Base-by-base conservation (phyloP, 768 basidiomycete genomes). In the Favolaschia claudopus region DNA sequence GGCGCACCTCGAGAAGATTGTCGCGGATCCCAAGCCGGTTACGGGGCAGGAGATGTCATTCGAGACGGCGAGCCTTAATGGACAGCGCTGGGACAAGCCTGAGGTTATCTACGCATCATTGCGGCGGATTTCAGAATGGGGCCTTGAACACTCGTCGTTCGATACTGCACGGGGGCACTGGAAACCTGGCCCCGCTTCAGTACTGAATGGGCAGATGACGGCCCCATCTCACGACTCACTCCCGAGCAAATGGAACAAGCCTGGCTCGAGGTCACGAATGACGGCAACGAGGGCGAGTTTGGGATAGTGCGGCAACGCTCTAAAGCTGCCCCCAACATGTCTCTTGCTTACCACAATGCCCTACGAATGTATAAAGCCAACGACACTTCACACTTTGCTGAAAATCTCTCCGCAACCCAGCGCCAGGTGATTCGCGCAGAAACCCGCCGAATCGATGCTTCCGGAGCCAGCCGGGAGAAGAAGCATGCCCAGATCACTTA, bases 241-340 rank as follows among this genome's bases (percentile, higher is more conserved):
- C 29, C 37, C 1, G 55, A 57, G 8, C 29, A 58, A 13, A 58
- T 58, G 6, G 48, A 54, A 17, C 40, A 25, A 0, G 56, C 62
- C 6, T 69, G 37, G 29, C 58, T 68, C 39, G 58, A 55, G 22
- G 27, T 53, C 0, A 69, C 69, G 1, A 70, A 70, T 25, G 65
- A 70, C 27, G 58, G 42, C 4, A 64, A 64, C 42, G 69, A 70
- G 43, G 58, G 66, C 13, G 53, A 53, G 5, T 39, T 69, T 9
- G 67, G 67, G 9, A 38, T 39, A 1, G 12, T 31, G 1, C 43
- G 59, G 8, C 28, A 19, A 14, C 33, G 4, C 2, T 15, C 20
- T 0, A 19, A 25, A 7, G 13, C 39, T 1, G 27, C 45, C 7
- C 46, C 58, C 3, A 60, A 51, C 31, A 48, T 50, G 46, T 50